Conservation (phyloP, 805 yeast species). For the Wickerhamomyces xylosicus region DNA sequence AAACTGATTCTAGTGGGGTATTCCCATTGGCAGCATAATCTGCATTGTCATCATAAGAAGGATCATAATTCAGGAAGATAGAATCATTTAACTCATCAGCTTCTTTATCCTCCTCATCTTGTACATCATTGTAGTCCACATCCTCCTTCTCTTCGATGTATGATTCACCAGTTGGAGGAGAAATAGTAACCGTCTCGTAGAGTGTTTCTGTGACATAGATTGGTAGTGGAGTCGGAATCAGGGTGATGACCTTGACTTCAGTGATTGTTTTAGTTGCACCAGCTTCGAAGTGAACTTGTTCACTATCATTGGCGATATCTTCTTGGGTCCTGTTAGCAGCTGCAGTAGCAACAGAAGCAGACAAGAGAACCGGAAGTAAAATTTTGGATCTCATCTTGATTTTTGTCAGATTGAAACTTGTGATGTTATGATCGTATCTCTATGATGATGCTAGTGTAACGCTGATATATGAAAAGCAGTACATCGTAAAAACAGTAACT, state of each 20-base stretch:
- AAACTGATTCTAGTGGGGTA: too few species aligned
- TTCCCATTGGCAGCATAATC: too few species aligned
- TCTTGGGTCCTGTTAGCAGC: not conserved
- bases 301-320: not conserved
- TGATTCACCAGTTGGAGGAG: not conserved
- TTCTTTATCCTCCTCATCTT: not conserved
- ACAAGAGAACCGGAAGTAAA: not conserved
- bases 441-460: too few species aligned
- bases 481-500: too few species aligned
- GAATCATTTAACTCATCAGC: too few species aligned
- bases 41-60: too few species aligned
- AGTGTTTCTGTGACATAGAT: constrained; percentile 1
- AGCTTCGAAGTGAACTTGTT: not conserved
- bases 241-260: constrained; percentile 2
- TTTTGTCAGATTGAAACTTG: too few species aligned
- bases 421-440: too few species aligned
- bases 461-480: too few species aligned
- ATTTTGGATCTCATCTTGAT: not conserved
- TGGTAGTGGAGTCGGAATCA: not conserved
- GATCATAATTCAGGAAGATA: too few species aligned
- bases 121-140: not conserved
- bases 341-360: not conserved
- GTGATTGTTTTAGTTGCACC: constrained; percentile 8
- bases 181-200: not conserved
- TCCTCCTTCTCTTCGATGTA: not conserved